Evolutionary conservation across 148 eudicot genomes (phyloP), one percentile per base, ranked within the genome.

Genomic region (Chenopodium quinoa): DNA sequence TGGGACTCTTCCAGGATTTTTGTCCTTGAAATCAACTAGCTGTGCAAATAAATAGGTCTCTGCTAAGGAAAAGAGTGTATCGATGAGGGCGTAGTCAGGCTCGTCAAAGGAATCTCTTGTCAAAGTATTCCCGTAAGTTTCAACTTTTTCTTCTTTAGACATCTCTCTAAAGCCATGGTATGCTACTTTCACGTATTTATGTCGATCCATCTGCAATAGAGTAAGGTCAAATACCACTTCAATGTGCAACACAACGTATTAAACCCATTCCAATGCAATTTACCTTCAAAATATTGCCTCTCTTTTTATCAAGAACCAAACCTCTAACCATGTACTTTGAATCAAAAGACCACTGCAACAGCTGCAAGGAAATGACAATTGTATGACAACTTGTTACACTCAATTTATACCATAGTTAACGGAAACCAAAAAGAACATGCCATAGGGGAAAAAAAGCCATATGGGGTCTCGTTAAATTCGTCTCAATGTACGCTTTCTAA

Each of bases 291-390:
- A 96, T 93, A 85, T 96, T 96, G 82, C 99, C 99, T 80, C 98
- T 89, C 90, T 92, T 96, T 80, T 93, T 93, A 80, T 96, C 99
- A 81, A 96, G 95, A 82, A 96, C 99, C 66, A 96, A 86, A 63
- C 99, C 99, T 85, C 99, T 89, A 84, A 96, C 99, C 98, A 96
- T 96, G 86, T 93, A 96, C 29, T 87, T 92, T 97, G 94, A 96
- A 80, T 96, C 98, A 89, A 96, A 93, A 67, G 90, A 85, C 98
- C 95, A 96, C 63, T 87, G 86, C 86, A 96, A 88, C 85, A 96
- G 72, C 99, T 96, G 88, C 88, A 86, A 20, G 79, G 73, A 82
- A 77, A 80, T 25, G 68, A 64, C 31, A 79, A 40, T 79, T 71
- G 75, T 78, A 72, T 56, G 71, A 32, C 64, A 85, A 58, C 23